A percentile compares a stretch with the other conserved stretches of the same genome.
Evolutionary conservation across 441 rosid genomes (phyloP).

Genomic region (Monsonia emarginata): DNA sequence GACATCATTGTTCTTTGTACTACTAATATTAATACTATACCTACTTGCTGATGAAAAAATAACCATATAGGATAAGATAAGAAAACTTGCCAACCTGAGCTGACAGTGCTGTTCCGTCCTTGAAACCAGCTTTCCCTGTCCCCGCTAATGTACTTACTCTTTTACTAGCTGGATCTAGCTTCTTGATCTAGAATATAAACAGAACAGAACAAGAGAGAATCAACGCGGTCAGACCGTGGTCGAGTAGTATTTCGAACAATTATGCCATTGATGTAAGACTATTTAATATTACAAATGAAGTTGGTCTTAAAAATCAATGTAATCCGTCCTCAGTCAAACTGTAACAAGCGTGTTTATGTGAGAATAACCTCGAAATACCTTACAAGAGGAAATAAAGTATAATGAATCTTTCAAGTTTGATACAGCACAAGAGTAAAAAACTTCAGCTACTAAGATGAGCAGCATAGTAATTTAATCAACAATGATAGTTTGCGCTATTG

Average conservation of each 20-base stretch:
- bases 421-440: not conserved
- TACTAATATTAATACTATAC: not conserved
- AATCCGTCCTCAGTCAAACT: not conserved
- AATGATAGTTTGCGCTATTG: no score
- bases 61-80: not conserved
- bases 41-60: not conserved
- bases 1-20: not conserved
- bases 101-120: conserved; percentile 55
- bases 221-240: not conserved
- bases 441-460: no score
- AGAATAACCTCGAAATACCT: no score
- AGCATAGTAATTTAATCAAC: no score
- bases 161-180: conserved; percentile 63
- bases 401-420: not conserved
- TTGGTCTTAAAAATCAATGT: conserved; percentile 2
- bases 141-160: conserved; percentile 75
- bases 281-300: not conserved
- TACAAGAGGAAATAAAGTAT: not conserved
- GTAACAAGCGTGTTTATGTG: no score
- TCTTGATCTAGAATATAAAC: conserved; percentile 57
- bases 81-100: conserved; percentile 55
- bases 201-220: conserved; percentile 1
- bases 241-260: not conserved
- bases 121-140: conserved; percentile 91
- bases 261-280: not conserved